A percentile compares a stretch with the other conserved stretches of the same genome.
Conservation (phyloP, 305 asterid genomes). For the Solanum hybrid region DNA sequence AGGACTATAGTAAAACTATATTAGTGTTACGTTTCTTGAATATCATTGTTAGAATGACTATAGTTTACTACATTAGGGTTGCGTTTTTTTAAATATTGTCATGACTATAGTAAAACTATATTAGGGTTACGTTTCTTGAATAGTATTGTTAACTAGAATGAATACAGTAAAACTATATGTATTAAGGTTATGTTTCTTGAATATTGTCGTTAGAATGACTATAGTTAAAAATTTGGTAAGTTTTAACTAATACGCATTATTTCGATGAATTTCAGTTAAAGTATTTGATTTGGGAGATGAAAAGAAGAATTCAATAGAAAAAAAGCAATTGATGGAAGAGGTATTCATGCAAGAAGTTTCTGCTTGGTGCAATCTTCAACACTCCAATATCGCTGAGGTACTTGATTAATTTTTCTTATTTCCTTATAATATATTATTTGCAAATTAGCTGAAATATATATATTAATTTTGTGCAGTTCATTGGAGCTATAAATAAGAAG, state of each 20-base stretch:
- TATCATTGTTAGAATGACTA: too few relatives aligned
- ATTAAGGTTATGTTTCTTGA: too few relatives aligned
- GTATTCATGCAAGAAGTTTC: slow-evolving; percentile 5
- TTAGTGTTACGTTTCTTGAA: too few relatives aligned
- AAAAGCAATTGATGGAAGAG: background rate
- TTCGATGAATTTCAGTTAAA: background rate
- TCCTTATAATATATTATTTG: too few relatives aligned
- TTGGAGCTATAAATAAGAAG: background rate
- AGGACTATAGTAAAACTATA: too few relatives aligned
- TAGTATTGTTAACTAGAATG: too few relatives aligned
- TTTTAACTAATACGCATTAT: background rate
- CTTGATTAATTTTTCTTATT: background rate
- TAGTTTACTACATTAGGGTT: too few relatives aligned
- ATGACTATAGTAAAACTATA: too few relatives aligned
- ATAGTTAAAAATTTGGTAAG: background rate
- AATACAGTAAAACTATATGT: too few relatives aligned
- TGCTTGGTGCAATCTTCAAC: background rate
- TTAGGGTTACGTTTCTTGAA: too few relatives aligned
- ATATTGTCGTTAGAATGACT: too few relatives aligned
- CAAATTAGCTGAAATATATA: background rate
- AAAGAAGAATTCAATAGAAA: background rate
- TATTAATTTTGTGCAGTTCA: background rate
- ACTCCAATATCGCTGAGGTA: slow-evolving; percentile 1
- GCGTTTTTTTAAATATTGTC: too few relatives aligned
- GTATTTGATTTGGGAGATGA: background rate